Percentiles rank a stretch among this genome's conserved stretches.
These are phyloP conservation scores for Fusarium pseudonygamai DNA, from an alignment of 2,329 filamentous ascomycete species.

Conservation along the genomic window DNA sequence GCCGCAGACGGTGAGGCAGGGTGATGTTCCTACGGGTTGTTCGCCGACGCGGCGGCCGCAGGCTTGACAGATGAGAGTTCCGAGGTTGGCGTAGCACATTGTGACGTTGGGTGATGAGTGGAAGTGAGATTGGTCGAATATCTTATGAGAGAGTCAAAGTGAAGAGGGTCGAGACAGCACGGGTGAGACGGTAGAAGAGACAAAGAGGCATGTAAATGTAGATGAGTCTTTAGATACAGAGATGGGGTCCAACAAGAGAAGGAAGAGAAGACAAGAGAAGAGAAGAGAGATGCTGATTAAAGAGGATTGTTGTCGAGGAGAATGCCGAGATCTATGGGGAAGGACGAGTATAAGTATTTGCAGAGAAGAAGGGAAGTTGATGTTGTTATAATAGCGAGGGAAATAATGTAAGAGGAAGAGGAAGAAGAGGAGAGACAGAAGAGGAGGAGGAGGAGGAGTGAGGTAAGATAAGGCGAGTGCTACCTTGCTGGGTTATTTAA, in stretches of 20 bases:
- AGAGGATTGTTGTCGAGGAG: background rate
- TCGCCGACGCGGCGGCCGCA: constrained; percentile 41
- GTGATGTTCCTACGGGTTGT: constrained; percentile 36
- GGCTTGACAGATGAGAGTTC: constrained; percentile 35
- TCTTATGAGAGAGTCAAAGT: background rate
- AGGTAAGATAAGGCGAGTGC: constrained; percentile 21
- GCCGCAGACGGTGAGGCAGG: constrained; percentile 38
- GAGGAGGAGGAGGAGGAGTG: background rate
- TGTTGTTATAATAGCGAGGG: background rate
- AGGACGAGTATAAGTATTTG: background rate
- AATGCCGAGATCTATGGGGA: background rate
- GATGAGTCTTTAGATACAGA: constrained; percentile 24
- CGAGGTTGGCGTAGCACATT: constrained; percentile 41
- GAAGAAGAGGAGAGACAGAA: background rate
- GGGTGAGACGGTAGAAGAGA: constrained; percentile 11
- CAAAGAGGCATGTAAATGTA: constrained; percentile 22
- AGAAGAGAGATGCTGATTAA: background rate
- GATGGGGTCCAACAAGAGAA: background rate
- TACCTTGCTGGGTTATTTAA: constrained; percentile 12
- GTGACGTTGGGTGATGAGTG: background rate
- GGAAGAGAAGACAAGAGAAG: background rate
- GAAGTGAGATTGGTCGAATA: background rate
- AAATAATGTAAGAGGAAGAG: constrained; percentile 4
- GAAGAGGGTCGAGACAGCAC: background rate
- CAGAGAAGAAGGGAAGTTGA: constrained; percentile 5